Evolutionary conservation across 2,329 filamentous ascomycete species (phyloP).

Genomic region (Paracorniculantispora psalliotae): DNA sequence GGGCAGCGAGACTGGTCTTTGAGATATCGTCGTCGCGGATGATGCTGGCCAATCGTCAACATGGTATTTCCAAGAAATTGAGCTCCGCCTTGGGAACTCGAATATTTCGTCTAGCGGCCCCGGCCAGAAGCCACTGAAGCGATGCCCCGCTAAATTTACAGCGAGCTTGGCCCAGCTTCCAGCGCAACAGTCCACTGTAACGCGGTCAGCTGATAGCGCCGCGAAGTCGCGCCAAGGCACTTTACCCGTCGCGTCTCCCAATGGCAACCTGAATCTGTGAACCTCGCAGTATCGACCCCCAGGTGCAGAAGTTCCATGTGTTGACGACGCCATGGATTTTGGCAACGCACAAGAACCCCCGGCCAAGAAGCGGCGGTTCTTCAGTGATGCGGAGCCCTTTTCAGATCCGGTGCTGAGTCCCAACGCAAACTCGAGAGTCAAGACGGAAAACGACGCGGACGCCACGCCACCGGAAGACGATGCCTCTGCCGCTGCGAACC

Average conservation of each 20-base stretch:
- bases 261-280: background rate
- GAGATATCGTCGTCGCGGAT: background rate
- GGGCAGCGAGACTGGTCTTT: background rate
- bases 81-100: conserved; percentile 1
- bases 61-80: conserved; percentile 19
- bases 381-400: conserved; percentile 29
- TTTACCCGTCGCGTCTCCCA: conserved; percentile 34
- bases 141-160: conserved; percentile 7
- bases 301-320: conserved; percentile 16
- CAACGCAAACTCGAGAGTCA: conserved; percentile 5
- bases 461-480: conserved; percentile 14
- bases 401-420: conserved; percentile 17
- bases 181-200: conserved; percentile 11
- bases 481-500: background rate
- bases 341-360: conserved; percentile 38
- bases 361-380: conserved; percentile 39
- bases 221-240: conserved; percentile 30
- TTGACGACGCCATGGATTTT: conserved; percentile 32
- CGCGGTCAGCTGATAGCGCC: conserved; percentile 37
- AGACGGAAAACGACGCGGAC: conserved; percentile 14
- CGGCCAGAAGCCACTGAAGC: too few species aligned
- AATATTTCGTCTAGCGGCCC: background rate
- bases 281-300: background rate
- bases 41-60: conserved; percentile 17
- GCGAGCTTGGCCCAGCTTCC: background rate